Percentiles rank a stretch among this genome's conserved stretches.
Conservation (phyloP, 306 rosid genomes). For the Coriaria nepalensis region DNA sequence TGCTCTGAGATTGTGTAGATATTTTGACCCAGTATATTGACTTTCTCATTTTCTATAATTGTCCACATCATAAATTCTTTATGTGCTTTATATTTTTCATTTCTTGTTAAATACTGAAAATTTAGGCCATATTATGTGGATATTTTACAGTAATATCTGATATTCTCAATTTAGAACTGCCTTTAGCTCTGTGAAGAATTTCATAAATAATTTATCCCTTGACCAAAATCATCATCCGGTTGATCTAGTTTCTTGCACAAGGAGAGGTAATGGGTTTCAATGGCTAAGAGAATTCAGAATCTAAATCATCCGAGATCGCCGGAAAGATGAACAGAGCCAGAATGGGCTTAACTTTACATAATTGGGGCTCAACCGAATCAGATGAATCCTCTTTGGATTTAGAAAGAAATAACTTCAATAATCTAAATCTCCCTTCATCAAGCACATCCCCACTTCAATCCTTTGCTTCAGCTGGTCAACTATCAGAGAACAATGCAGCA, state of each 20-base stretch:
- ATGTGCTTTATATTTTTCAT: background rate
- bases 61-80: too few species aligned
- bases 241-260: background rate
- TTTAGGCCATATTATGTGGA: background rate
- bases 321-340: slow-evolving; percentile 55
- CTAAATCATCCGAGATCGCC: slow-evolving; percentile 45
- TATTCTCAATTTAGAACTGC: too few species aligned
- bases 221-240: background rate
- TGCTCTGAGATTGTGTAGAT: background rate
- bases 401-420: slow-evolving; percentile 56
- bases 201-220: background rate
- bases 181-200: background rate
- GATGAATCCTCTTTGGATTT: slow-evolving; percentile 77
- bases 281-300: slow-evolving; percentile 10
- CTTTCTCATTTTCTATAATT: background rate
- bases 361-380: slow-evolving; percentile 71
- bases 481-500: slow-evolving; percentile 81
- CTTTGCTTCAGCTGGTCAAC: slow-evolving; percentile 71
- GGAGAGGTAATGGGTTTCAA: background rate
- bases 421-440: slow-evolving; percentile 46
- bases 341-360: slow-evolving; percentile 48
- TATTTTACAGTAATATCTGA: too few species aligned
- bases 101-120: background rate
- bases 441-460: slow-evolving; percentile 66
- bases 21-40: background rate